Evolutionary conservation across 306 rosid genomes (phyloP), one percentile per base, ranked within the genome.

Genomic region (Quercus aquifolioides): DNA sequence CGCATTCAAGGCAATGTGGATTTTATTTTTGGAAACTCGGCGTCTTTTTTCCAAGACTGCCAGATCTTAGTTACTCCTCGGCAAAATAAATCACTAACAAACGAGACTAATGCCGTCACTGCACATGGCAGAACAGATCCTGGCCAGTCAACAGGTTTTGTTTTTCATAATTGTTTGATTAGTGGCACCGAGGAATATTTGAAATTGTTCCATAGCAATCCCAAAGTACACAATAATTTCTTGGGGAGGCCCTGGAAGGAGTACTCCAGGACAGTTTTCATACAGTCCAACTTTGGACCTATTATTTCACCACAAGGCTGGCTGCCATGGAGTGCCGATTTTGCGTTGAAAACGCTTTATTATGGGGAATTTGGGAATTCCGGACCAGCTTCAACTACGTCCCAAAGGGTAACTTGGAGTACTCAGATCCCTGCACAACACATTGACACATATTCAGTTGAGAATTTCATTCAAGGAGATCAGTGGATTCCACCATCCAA

Each of bases 221-320:
- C 98, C 13, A 3, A 71, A 19, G 96, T 86, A 62, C 98, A 95
- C 83, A 90, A 71, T 65, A 95, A 86, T 83, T 95, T 59, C 88
- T 83, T 95, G 87, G 99, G 99, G 25, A 91, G 99, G 90, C 99
- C 99, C 1, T 95, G 99, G 99, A 95, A 93, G 88, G 86, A 83
- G 80, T 95, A 81, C 70, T 89, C 97, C 0, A 90, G 99, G 76
- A 88, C 94, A 0, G 92, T 91, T 78, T 90, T 85, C 75, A 71
- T 95, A 11, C 64, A 81, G 3, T 87, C 90, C 1, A n/a, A 12
- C 1, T 56, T 95, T 54, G 98, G 87, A 71, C 85, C 38, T 0
- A 79, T 95, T 4, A 4, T 95, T 20, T 54, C 83, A 0, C 86
- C 91, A 0, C 52, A 79, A 19, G 99, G 98, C 8, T 95, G 97